Evolutionary conservation across 345 rosid genomes (phyloP).

Genomic region (Euphorbia pulcherrima): DNA sequence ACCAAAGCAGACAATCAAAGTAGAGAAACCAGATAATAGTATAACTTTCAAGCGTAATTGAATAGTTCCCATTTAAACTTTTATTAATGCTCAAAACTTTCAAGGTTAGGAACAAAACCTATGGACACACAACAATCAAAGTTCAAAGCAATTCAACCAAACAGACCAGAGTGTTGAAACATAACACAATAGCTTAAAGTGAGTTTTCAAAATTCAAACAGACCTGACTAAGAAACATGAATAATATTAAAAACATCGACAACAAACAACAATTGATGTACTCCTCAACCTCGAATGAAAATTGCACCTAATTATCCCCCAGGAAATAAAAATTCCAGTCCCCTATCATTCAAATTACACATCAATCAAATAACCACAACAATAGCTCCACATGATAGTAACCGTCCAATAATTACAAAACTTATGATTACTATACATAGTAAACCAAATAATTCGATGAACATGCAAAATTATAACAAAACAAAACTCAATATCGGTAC

Average conservation of each 20-base stretch:
- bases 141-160: neutral
- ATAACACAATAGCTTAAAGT: neutral
- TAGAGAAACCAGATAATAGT: neutral
- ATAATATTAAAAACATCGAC: neutral
- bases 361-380: constrained; percentile 1
- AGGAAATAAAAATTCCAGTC: neutral
- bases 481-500: neutral
- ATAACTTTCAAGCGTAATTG: neutral
- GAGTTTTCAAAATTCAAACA: neutral
- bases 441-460: neutral
- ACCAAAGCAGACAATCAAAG: neutral
- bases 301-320: neutral
- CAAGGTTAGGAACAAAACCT: neutral
- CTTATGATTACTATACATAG: neutral
- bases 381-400: neutral
- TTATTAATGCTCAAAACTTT: neutral
- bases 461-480: neutral
- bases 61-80: no score
- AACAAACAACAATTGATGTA: neutral
- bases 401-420: neutral
- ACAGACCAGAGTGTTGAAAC: neutral
- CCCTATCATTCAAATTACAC: neutral
- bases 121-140: neutral
- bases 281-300: no score
- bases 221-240: neutral